These are phyloP conservation scores for Fusarium algeriense DNA, from an alignment of 2,329 filamentous ascomycete species.

Conservation along the genomic window DNA sequence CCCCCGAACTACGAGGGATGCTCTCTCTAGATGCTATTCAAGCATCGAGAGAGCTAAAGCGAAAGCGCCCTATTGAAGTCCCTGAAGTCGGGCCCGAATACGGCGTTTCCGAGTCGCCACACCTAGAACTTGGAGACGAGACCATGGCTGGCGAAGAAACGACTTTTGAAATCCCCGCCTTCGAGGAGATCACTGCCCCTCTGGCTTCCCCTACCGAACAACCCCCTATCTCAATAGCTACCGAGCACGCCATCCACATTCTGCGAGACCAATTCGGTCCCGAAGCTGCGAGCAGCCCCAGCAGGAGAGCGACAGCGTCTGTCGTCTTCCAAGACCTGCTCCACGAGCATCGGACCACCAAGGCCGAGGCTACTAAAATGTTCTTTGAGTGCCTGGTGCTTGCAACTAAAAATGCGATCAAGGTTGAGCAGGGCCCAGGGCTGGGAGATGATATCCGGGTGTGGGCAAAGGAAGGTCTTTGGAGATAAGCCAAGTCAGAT, in stretches of 20 bases:
- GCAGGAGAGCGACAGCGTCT: conserved; percentile 79
- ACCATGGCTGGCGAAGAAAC: not conserved
- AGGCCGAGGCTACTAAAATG: conserved; percentile 97
- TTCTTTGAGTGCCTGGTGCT: conserved; percentile 97
- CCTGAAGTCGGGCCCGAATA: not conserved
- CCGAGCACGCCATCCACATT: not conserved
- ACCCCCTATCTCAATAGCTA: not conserved
- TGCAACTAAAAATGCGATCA: conserved; percentile 96
- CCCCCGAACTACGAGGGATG: conserved; percentile 90
- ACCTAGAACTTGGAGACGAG: not conserved
- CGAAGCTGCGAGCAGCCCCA: conserved; percentile 59
- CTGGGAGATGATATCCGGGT: conserved; percentile 86
- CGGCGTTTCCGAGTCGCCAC: not conserved
- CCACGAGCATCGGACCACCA: conserved; percentile 82
- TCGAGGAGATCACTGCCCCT: not conserved
- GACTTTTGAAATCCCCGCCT: not conserved
- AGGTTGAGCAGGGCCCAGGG: conserved; percentile 85
- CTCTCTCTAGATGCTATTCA: conserved; percentile 79
- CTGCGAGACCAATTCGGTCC: not conserved
- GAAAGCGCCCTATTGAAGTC: not conserved
- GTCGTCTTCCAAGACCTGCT: conserved; percentile 93
- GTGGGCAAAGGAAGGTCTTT: conserved; percentile 71
- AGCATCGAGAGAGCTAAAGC: not conserved
- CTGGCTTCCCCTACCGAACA: not conserved
- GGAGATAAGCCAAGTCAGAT: not conserved